Conservation (phyloP, 108 stramenopile species). For the Discostella pseudostelligera region DNA sequence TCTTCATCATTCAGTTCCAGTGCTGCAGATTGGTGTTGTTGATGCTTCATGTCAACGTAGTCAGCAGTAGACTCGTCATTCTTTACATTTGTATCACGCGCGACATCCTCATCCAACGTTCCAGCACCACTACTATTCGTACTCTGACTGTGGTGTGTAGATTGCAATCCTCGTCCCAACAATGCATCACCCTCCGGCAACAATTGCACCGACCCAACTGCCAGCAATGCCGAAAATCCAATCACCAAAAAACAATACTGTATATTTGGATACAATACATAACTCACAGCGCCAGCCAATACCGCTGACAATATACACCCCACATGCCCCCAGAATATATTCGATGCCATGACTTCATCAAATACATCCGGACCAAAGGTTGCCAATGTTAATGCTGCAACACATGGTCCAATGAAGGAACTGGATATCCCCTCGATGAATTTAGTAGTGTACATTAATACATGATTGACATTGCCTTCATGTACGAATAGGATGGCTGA, state of each 20-base stretch:
- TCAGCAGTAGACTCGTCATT: slow-evolving; percentile 13
- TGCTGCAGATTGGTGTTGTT: background rate
- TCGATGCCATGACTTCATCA: slow-evolving; percentile 81
- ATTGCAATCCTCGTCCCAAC: slow-evolving; percentile 74
- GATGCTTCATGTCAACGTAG: slow-evolving; percentile 37
- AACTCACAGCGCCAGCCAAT: slow-evolving; percentile 69
- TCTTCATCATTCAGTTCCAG: slow-evolving; percentile 5
- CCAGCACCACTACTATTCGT: background rate
- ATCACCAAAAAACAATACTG: slow-evolving; percentile 86
- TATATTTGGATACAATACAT: slow-evolving; percentile 70
- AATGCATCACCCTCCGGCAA: slow-evolving; percentile 77
- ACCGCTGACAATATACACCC: slow-evolving; percentile 73
- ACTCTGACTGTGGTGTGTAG: slow-evolving; percentile 7
- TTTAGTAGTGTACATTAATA: slow-evolving; percentile 72
- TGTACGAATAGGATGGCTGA: slow-evolving; percentile 79
- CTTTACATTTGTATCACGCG: slow-evolving; percentile 2
- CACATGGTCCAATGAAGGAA: slow-evolving; percentile 82
- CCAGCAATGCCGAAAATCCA: slow-evolving; percentile 64
- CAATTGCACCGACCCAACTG: slow-evolving; percentile 64
- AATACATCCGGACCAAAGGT: slow-evolving; percentile 80
- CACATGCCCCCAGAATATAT: slow-evolving; percentile 83
- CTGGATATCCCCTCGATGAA: slow-evolving; percentile 78
- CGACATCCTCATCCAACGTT: slow-evolving; percentile 1
- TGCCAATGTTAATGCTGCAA: slow-evolving; percentile 75
- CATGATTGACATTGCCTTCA: slow-evolving; percentile 70